phyloP scores from a whole-genome alignment of 768 basidiomycete species.

The Boletus sp. region DNA sequence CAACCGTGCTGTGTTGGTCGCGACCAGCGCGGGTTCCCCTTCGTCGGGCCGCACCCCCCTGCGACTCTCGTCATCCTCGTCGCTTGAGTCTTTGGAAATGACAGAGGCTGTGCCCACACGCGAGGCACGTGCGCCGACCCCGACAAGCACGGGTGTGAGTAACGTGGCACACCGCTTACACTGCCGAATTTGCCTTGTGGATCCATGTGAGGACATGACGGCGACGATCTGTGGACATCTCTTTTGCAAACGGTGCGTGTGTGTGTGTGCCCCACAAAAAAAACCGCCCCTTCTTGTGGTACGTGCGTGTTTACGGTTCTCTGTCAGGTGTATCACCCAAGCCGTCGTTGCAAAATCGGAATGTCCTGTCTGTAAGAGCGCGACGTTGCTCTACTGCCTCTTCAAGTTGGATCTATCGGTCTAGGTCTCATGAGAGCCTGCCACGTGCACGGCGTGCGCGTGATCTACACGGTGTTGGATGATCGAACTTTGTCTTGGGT shows the following conservation, averaged over 20 bases:
- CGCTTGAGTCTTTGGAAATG: conserved; percentile 20
- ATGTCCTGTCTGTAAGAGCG: conserved; percentile 52
- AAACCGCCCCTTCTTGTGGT: too few relatives aligned
- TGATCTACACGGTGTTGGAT: neutral
- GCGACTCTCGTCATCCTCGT: conserved; percentile 23
- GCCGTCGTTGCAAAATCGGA: conserved; percentile 43
- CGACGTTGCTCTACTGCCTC: conserved; percentile 52
- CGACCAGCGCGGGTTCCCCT: conserved; percentile 26
- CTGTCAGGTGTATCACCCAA: conserved; percentile 49
- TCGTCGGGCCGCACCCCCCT: conserved; percentile 19
- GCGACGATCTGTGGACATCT: conserved; percentile 63
- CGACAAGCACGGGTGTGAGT: neutral
- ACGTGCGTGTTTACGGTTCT: too few relatives aligned
- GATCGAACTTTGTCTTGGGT: neutral
- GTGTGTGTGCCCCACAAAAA: too few relatives aligned
- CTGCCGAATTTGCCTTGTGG: conserved; percentile 47
- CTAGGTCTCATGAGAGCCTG: conserved; percentile 1
- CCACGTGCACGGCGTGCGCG: neutral
- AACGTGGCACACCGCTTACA: conserved; percentile 32
- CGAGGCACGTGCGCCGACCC: neutral
- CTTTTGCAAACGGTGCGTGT: conserved; percentile 51
- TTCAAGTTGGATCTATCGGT: conserved; percentile 46
- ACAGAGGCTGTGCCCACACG: neutral
- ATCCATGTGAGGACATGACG: conserved; percentile 51
- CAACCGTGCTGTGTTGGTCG: conserved; percentile 30